Conservation (phyloP, 208 protist species). For the Wallacemonas sp. region DNA sequence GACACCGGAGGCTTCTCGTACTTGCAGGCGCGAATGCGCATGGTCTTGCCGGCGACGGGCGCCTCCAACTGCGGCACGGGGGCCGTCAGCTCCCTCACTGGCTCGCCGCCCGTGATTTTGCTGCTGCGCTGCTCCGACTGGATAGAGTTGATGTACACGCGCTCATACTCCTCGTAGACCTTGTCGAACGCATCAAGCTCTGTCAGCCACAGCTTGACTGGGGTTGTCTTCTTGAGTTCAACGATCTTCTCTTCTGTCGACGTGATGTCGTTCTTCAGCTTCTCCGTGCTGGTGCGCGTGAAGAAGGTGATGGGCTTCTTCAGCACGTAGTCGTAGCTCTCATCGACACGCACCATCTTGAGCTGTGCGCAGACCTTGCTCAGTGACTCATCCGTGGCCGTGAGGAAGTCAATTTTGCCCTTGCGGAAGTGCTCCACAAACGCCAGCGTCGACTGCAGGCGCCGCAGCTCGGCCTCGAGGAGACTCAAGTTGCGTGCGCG, state of each 20-base stretch:
- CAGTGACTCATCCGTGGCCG: slow-evolving; percentile 76
- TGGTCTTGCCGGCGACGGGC: slow-evolving; percentile 18
- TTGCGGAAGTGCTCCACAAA: slow-evolving; percentile 87
- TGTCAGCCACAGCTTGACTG: slow-evolving; percentile 82
- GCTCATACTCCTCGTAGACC: slow-evolving; percentile 76
- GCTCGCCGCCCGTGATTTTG: slow-evolving; percentile 44
- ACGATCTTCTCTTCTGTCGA: slow-evolving; percentile 64
- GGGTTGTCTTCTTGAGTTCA: slow-evolving; percentile 74
- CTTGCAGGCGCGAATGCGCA: slow-evolving; percentile 62
- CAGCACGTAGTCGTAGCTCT: slow-evolving; percentile 83
- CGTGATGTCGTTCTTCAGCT: slow-evolving; percentile 59
- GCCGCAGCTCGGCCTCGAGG: slow-evolving; percentile 65
- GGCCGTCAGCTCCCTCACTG: slow-evolving; percentile 42
- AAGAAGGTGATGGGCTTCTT: slow-evolving; percentile 89
- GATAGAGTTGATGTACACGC: slow-evolving; percentile 61
- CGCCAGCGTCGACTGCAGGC: slow-evolving; percentile 66
- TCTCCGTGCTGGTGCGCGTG: slow-evolving; percentile 80
- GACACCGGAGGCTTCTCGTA: slow-evolving; percentile 58
- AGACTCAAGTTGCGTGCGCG: slow-evolving; percentile 69
- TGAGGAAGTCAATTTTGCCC: slow-evolving; percentile 84
- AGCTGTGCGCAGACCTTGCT: slow-evolving; percentile 64
- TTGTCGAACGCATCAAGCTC: slow-evolving; percentile 92
- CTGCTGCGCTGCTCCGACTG: slow-evolving; percentile 68
- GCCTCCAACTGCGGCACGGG: slow-evolving; percentile 65
- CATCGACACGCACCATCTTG: slow-evolving; percentile 69